Base-by-base conservation (phyloP, 2,329 filamentous ascomycete genomes). In the Dactylellina drechsleri region DNA sequence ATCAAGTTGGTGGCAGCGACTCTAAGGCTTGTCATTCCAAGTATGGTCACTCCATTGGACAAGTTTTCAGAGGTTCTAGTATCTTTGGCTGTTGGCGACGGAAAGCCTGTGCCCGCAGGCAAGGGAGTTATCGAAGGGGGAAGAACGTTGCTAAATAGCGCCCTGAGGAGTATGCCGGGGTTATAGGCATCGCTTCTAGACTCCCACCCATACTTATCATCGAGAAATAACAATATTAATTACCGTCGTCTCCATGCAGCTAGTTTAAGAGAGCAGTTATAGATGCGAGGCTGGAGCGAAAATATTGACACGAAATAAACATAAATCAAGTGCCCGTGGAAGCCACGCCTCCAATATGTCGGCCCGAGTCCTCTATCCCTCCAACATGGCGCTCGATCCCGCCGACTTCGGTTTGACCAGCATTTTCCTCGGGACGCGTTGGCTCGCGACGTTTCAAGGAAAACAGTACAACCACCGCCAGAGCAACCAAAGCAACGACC, bases 41-140 rank as follows among this genome's bases (percentile, higher is more conserved):
- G 78, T 49, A 72, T 82, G 74, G 76, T 83, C 45, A 84, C 81
- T 23, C 84, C 85, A 13, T 86, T 86, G 13, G 80, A 81, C 70
- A 82, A 84, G 26, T 79, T 87, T 71, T 85, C 84, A 0, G 81
- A 79, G 41, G 83, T 85, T 36, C 78, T 86, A 77, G 83, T 84
- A 0, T 82, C 84, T 59, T 78, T 88, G 77, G 85, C 85, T 4
- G 81, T 83, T 78, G 83, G 84, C 7, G 82, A 85, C 77, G 84
- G 84, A 0, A 79, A 81, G 66, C 80, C 81, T 40, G 53, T 85
- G 23, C 71, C 81, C 20, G 81, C 80, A 0, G 80, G 78, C 5
- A 82, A 81, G 23, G 80, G 84, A 2, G 80, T 82, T 52, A 80
- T 80, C 64, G 31, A 36, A 36, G 82, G 82, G 8, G 57, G 57